Base-by-base conservation (phyloP, 177 flowering plant species). In the Vitis hybrid region DNA sequence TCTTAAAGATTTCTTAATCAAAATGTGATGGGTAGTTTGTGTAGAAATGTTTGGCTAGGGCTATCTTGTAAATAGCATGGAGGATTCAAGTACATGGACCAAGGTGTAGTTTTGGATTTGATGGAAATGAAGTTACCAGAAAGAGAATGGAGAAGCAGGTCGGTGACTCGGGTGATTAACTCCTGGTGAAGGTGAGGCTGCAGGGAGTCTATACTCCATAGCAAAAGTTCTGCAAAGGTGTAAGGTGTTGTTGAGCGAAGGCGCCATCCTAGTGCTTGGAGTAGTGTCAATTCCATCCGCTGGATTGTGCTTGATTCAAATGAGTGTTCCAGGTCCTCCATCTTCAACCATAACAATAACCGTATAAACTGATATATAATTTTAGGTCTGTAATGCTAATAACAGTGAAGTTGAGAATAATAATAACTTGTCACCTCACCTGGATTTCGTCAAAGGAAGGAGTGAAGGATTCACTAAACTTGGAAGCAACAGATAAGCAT, bases 401-500 rank as follows among this genome's bases (percentile, higher is more conserved):
- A n/a, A 2, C 16, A 39, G n/a, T 10, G 21, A 63, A 21, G 15
- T 62, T 33, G 19, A 65, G 2, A 62, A 55, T 12, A 56, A 6
- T 12, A 52, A 16, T 29, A 39, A 39, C 48, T 39, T 7, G 48
- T 8, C 48, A 39, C 10, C 48, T 52, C 45, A 88, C 93, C 90
- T 87, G 93, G 71, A 89, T 72, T 67, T 87, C 82, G 18, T 64
- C 71, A 69, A 87, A 53, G 1, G 82, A 22, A 53, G 84, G 87
- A 31, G 73, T 33, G 19, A 63, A 75, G 50, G 81, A 80, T 39
- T 89, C 91, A 57, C 29, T 58, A 60, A 80, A 86, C 76, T 90
- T 90, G 63, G 86, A 79, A 13, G 96, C 89, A 64, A 86, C 73
- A 10, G 89, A 87, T 59, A 90, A 76, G 70, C 93, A 90, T 8